phyloP scores from a whole-genome alignment of 345 rosid genomes.

The Pugionium dolabratum region DNA sequence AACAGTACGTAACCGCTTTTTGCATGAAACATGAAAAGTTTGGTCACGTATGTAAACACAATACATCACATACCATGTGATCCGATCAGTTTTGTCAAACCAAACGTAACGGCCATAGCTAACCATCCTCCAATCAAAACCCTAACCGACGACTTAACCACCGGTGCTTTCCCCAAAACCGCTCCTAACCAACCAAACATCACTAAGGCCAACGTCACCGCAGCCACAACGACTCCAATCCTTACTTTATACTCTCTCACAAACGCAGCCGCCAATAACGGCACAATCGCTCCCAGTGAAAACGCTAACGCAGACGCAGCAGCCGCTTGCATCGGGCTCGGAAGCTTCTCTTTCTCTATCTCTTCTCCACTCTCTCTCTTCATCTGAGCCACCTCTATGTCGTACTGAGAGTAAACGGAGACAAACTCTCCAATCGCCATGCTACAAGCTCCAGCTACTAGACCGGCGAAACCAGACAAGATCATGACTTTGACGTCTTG shows the following conservation, averaged over 20 bases:
- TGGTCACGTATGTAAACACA: conserved; percentile 23
- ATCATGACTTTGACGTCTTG: conserved; percentile 78
- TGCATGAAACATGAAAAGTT: conserved; percentile 36
- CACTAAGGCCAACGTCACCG: conserved; percentile 59
- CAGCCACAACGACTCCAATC: conserved; percentile 56
- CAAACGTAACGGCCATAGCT: conserved; percentile 87
- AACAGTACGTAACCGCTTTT: conserved; percentile 31
- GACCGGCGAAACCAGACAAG: conserved; percentile 81
- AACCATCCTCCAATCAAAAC: conserved; percentile 88
- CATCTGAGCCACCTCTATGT: conserved; percentile 74
- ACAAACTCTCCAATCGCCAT: conserved; percentile 97
- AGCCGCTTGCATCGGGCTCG: conserved; percentile 82
- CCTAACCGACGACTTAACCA: conserved; percentile 53
- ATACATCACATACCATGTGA: conserved; percentile 50
- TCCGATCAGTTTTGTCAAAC: conserved; percentile 73
- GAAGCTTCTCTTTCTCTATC: conserved; percentile 46
- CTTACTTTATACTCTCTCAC: conserved; percentile 57
- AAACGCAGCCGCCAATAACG: conserved; percentile 77
- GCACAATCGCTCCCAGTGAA: conserved; percentile 77
- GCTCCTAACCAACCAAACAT: conserved; percentile 83
- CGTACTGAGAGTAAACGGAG: conserved; percentile 82
- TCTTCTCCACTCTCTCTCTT: conserved; percentile 47
- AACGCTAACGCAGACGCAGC: conserved; percentile 85
- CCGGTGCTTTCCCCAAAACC: conserved; percentile 69
- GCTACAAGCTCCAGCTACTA: conserved; percentile 92